Percentiles rank a stretch among this genome's conserved stretches.
Evolutionary conservation across 768 basidiomycete genomes (phyloP).

Genomic region (Clathrus columnatus): DNA sequence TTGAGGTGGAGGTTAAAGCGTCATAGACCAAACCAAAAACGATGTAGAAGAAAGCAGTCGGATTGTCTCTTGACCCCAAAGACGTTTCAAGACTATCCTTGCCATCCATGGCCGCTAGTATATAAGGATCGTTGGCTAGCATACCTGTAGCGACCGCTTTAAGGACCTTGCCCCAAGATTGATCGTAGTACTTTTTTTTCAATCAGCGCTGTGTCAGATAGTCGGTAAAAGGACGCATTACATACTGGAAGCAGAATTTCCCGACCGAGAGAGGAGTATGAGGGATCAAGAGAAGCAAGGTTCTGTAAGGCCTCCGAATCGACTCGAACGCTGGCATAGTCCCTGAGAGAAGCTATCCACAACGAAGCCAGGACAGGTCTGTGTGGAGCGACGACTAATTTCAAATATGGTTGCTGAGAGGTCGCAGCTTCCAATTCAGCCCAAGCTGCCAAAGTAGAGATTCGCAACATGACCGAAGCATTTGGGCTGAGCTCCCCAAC

Average conservation of each 20-base stretch:
- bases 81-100: slow-evolving; percentile 29
- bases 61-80: slow-evolving; percentile 36
- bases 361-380: slow-evolving; percentile 62
- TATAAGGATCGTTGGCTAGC: slow-evolving; percentile 54
- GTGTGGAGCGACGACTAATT: slow-evolving; percentile 76
- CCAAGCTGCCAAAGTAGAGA: slow-evolving; percentile 92
- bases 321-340: slow-evolving; percentile 85
- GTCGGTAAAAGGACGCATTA: slow-evolving; percentile 1
- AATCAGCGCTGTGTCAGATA: neutral
- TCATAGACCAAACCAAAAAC: slow-evolving; percentile 94
- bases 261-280: slow-evolving; percentile 80
- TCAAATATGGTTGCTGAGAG: slow-evolving; percentile 62
- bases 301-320: slow-evolving; percentile 80
- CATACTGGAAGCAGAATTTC: slow-evolving; percentile 84
- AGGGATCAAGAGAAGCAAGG: slow-evolving; percentile 66
- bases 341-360: slow-evolving; percentile 83
- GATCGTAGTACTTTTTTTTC: slow-evolving; percentile 71
- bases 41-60: slow-evolving; percentile 76
- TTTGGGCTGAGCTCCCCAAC: slow-evolving; percentile 84
- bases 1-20: slow-evolving; percentile 58
- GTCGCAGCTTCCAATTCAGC: slow-evolving; percentile 83
- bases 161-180: slow-evolving; percentile 74
- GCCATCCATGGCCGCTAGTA: slow-evolving; percentile 79
- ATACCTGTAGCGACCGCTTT: slow-evolving; percentile 80
- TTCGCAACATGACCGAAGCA: slow-evolving; percentile 88